Base-by-base conservation (phyloP, 1,284 basidiomycete genomes). In the Ganoderma resinaceum region DNA sequence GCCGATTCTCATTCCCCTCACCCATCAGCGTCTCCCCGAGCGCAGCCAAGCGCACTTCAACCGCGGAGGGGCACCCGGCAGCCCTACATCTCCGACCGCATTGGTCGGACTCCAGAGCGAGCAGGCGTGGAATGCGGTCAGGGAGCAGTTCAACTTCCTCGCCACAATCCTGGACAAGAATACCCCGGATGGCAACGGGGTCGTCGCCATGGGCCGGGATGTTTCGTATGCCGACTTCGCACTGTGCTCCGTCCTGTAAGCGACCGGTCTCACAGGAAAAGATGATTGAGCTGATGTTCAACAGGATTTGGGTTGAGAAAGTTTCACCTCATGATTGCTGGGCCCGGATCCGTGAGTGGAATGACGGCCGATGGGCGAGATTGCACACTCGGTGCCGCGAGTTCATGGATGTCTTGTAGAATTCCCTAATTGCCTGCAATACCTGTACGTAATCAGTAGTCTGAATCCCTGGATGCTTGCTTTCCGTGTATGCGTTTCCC, bases 141-240 rank as follows among this genome's bases (percentile, higher is more conserved):
- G 86, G 73, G 85, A 88, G 53, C 89, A 91, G 69, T 92, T 92
- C 73, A 82, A 90, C 65, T 88, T 90, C 70, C 80, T 92, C 31
- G 85, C 89, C 3, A 78, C 79, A 65, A 82, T 92, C 8, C 79
- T 92, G 16, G 88, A 91, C 73, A 91, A 91, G 79, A 92, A 92
- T 71, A 72, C 77, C 0, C 81, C 75, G 16, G 82, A 84, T 23
- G 78, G 89, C 0, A 89, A 91, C 72, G 89, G 89, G 2, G 80
- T 87, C n/a, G 88, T 92, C 31, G 86, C 82, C 29, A 89, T 87
- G 84, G 91, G 91, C 2, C 80, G 83, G 55, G 87, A 91, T 26
- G 82, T 92, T 46, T 87, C 86, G 12, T 91, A 91, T 73, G 89
- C 89, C 0, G 91, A 92, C 73, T 92, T 92, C 75, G 87, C 89